Conservation (phyloP, 139 green algal genomes). For the Closterium sp. region DNA sequence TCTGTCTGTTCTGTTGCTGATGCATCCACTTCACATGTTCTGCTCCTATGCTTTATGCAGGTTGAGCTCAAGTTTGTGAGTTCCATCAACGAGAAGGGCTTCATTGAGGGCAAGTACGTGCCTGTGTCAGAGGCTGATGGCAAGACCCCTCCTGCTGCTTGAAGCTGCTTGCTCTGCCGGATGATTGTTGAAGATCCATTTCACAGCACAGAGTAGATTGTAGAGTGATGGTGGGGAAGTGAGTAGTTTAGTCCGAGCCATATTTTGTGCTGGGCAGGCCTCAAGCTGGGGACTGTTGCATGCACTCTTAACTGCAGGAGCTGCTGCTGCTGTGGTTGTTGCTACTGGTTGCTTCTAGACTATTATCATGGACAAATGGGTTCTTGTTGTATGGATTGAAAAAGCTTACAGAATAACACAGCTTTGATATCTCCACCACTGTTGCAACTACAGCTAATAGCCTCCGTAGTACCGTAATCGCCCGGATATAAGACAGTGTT, state of each 20-base stretch:
- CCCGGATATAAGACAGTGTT: no score
- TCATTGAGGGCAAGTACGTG: slow-evolving; percentile 63
- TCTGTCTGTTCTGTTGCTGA: not conserved
- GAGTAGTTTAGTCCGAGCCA: no score
- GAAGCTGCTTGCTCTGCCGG: not conserved
- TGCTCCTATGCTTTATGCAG: not conserved
- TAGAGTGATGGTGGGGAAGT: no score
- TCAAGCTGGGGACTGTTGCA: not conserved
- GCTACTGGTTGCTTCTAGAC: not conserved
- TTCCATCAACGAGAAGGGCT: slow-evolving; percentile 57
- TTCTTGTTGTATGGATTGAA: no score
- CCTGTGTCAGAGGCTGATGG: slow-evolving; percentile 49
- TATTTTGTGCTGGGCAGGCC: not conserved
- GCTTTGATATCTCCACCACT: no score
- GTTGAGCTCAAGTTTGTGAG: slow-evolving; percentile 54
- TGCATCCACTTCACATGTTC: slow-evolving; percentile 17
- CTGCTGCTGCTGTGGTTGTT: not conserved
- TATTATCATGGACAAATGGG: not conserved
- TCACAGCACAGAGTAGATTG: no score
- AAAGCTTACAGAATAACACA: no score
- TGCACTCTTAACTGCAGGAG: not conserved
- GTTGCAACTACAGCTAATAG: no score
- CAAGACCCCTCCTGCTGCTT: not conserved
- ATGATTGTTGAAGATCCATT: not conserved
- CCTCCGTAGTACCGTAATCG: no score